A percentile compares a stretch with the other conserved stretches of the same genome.
These are phyloP conservation scores for Ramaria sp. DNA, from an alignment of 768 basidiomycete species.

Conservation along the genomic window DNA sequence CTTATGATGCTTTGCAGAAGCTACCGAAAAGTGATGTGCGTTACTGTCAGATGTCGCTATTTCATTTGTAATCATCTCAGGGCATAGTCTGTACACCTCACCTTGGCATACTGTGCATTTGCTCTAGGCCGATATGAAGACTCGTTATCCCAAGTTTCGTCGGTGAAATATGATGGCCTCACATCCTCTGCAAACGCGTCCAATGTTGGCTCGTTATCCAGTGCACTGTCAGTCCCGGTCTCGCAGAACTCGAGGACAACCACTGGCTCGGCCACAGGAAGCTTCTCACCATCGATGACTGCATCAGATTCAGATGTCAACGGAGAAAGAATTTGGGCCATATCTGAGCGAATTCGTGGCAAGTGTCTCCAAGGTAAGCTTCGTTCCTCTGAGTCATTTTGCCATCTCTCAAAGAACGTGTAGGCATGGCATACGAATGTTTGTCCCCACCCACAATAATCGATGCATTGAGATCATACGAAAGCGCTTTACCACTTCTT, in stretches of 20 bases:
- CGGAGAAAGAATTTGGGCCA: constrained; percentile 63
- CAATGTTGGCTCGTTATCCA: constrained; percentile 3
- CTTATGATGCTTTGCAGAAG: constrained; percentile 43
- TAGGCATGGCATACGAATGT: constrained; percentile 71
- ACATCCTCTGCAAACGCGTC: constrained; percentile 5
- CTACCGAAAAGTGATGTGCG: constrained; percentile 30
- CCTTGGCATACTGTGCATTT: constrained; percentile 72
- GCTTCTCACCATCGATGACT: not conserved
- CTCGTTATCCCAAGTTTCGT: constrained; percentile 48
- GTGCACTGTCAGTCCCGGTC: constrained; percentile 17
- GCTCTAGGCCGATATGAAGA: constrained; percentile 55
- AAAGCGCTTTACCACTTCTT: constrained; percentile 44
- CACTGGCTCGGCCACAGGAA: constrained; percentile 4
- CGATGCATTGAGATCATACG: constrained; percentile 48
- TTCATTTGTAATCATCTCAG: constrained; percentile 4
- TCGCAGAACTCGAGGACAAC: constrained; percentile 19
- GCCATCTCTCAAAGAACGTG: constrained; percentile 5
- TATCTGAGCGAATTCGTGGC: constrained; percentile 64
- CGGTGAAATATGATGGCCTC: constrained; percentile 22
- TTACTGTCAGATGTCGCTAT: not conserved
- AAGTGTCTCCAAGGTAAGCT: constrained; percentile 65
- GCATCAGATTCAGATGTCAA: constrained; percentile 32
- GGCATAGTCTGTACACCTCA: constrained; percentile 50
- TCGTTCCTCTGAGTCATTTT: not conserved
- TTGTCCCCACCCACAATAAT: constrained; percentile 36